Evolutionary conservation across 2,329 filamentous ascomycete genomes (phyloP).

Genomic region (Calonectria leucothoes): DNA sequence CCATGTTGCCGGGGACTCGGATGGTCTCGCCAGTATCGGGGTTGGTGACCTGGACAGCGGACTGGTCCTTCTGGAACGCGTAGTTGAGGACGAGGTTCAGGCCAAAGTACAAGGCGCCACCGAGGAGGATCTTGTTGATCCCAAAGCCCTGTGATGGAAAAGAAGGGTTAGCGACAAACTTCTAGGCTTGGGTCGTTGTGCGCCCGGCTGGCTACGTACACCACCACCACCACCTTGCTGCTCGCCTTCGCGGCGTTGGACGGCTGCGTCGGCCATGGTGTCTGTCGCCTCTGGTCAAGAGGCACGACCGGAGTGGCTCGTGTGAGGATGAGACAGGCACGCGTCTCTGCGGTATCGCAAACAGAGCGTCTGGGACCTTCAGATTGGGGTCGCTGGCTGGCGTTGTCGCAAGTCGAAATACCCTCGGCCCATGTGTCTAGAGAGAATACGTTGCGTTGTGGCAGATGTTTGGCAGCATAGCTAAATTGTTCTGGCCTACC

Average conservation of each 20-base stretch:
- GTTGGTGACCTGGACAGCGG: conserved; percentile 60
- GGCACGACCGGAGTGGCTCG: neutral
- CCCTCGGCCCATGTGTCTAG: conserved; percentile 15
- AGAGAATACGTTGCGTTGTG: conserved; percentile 13
- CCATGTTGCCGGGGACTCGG: conserved; percentile 64
- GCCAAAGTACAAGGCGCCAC: conserved; percentile 67
- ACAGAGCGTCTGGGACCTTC: neutral
- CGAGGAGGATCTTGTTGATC: conserved; percentile 61
- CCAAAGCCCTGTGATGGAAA: conserved; percentile 45
- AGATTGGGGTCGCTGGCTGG: neutral
- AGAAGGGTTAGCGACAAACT: conserved; percentile 23
- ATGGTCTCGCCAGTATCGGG: conserved; percentile 63
- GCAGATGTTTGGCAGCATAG: neutral
- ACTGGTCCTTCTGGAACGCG: conserved; percentile 60
- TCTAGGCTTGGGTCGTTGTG: neutral
- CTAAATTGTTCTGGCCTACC: conserved; percentile 18
- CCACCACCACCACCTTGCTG: conserved; percentile 40
- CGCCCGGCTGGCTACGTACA: conserved; percentile 41
- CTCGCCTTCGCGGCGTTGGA: conserved; percentile 38
- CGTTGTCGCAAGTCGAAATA: conserved; percentile 16
- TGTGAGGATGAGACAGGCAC: neutral
- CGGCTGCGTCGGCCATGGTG: conserved; percentile 43
- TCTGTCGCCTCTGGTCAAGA: conserved; percentile 20
- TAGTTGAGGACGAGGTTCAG: conserved; percentile 69
- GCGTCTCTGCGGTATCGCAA: neutral